phyloP scores from a whole-genome alignment of 73 alveolate species.

The Uronychia setigera region DNA sequence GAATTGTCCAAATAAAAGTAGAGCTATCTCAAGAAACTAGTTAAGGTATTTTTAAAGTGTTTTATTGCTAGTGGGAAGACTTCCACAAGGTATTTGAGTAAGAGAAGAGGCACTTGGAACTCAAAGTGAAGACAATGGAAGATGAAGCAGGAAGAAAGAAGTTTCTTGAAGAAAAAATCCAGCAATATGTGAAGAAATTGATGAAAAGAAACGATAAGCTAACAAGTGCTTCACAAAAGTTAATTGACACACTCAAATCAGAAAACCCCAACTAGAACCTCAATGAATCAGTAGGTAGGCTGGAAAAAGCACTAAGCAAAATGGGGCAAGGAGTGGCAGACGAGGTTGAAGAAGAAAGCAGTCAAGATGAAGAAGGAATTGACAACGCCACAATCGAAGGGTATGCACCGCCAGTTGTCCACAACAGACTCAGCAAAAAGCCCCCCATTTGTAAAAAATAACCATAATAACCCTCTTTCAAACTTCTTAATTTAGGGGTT shows the following conservation, averaged over 20 bases:
- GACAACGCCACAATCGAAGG: background rate
- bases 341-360: background rate
- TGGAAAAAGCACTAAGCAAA: background rate
- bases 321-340: background rate
- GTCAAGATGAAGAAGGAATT: background rate
- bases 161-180: background rate
- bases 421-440: background rate
- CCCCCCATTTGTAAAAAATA: background rate
- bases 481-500: too few species aligned
- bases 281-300: background rate
- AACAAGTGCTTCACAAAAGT: background rate
- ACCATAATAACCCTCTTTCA: too few species aligned
- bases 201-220: background rate
- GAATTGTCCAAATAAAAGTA: background rate
- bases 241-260: background rate
- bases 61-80: background rate
- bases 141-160: background rate
- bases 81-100: background rate
- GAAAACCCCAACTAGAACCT: background rate
- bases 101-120: background rate
- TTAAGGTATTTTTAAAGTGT: background rate
- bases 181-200: background rate
- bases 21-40: background rate
- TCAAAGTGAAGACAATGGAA: background rate
- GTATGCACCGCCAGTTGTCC: background rate